Conservation (phyloP, 768 basidiomycete genomes). For the Leccinum broughii region DNA sequence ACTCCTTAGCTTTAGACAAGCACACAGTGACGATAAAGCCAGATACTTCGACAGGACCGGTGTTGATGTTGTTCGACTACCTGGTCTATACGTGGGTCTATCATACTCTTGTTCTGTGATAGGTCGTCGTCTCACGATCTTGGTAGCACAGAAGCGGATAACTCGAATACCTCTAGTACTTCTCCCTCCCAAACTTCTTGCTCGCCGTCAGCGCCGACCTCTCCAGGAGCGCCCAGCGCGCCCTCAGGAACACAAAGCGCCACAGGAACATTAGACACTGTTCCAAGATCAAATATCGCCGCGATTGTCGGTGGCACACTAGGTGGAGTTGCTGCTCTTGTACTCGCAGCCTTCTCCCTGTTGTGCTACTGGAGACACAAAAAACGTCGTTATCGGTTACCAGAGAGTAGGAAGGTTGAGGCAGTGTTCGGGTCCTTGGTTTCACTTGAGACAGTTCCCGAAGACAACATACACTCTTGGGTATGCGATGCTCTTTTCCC, state of each 20-base stretch:
- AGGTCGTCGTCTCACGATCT: neutral
- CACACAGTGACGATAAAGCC: slow-evolving; percentile 15
- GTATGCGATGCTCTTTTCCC: neutral
- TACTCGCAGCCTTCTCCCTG: neutral
- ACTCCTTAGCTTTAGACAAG: slow-evolving; percentile 5
- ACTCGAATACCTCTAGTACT: neutral
- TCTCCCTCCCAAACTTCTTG: neutral
- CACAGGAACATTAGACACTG: neutral
- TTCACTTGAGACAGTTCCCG: neutral
- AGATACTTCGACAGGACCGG: neutral
- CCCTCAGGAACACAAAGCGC: neutral
- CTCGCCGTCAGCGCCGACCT: neutral
- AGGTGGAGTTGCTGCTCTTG: slow-evolving; percentile 2
- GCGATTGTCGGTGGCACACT: slow-evolving; percentile 15
- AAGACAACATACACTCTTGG: neutral
- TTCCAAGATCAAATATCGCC: neutral
- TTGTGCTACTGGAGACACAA: slow-evolving; percentile 6
- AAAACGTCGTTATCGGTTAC: neutral
- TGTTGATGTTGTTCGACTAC: slow-evolving; percentile 21
- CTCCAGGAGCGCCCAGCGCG: neutral
- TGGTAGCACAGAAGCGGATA: neutral
- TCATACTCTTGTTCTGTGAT: neutral
- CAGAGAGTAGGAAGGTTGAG: neutral
- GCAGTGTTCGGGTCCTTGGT: neutral
- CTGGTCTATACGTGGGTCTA: neutral